These are phyloP conservation scores for Thyridium curvatum DNA, from an alignment of 2,329 filamentous ascomycete genomes.

Conservation along the genomic window DNA sequence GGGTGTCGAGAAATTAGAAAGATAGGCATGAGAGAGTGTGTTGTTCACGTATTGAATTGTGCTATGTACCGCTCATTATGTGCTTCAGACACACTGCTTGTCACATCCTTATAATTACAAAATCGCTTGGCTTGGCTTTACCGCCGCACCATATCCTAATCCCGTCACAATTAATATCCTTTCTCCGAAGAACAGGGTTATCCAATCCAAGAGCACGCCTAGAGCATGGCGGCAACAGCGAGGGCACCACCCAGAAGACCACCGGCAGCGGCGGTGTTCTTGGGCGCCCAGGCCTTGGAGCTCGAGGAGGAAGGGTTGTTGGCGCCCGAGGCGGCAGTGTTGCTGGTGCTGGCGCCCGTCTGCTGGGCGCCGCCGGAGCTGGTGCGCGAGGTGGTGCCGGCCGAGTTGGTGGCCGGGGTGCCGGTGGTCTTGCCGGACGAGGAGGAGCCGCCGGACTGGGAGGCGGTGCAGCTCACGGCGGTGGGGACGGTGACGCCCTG, in stretches of 20 bases:
- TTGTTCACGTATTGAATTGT: no score
- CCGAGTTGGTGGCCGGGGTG: not conserved
- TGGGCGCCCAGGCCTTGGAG: slow-evolving; percentile 7
- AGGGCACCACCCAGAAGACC: slow-evolving; percentile 12
- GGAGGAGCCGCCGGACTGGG: slow-evolving; percentile 3
- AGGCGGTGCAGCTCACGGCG: slow-evolving; percentile 18
- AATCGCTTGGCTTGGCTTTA: no score
- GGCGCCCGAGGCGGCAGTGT: slow-evolving; percentile 3
- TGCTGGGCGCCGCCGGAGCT: not conserved
- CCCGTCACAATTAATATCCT: no score
- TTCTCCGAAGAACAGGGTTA: no score
- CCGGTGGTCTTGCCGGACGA: not conserved
- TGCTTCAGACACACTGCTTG: no score
- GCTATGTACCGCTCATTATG: no score
- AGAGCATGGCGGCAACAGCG: slow-evolving; percentile 14
- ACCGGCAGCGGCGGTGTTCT: slow-evolving; percentile 6
- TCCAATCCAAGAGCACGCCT: not conserved
- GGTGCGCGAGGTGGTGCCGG: slow-evolving; percentile 6
- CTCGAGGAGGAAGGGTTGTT: slow-evolving; percentile 6
- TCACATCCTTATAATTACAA: no score
- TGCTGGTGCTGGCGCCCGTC: slow-evolving; percentile 5
- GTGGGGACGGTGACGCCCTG: slow-evolving; percentile 25
- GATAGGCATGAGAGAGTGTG: no score
- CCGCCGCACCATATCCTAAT: no score
- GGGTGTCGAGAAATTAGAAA: no score